These are phyloP conservation scores for Nicotiana benthamiana DNA, from an alignment of 257 asterid species.

Conservation along the genomic window DNA sequence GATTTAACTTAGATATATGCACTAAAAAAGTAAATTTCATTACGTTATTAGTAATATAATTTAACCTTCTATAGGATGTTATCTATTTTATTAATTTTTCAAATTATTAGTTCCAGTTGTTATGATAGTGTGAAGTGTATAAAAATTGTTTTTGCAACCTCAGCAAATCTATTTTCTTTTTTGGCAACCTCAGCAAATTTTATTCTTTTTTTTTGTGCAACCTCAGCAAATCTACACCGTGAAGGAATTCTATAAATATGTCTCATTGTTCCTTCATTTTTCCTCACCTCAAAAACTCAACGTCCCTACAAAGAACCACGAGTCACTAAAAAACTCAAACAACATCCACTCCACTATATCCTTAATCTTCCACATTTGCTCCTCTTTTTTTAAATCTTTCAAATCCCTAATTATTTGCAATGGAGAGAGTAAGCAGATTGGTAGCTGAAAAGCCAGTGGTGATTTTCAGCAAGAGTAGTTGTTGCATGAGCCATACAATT, in stretches of 20 bases:
- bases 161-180: no score
- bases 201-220: neutral
- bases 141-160: no score
- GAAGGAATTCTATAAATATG: slow-evolving; percentile 27
- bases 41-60: no score
- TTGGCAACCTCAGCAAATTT: no score
- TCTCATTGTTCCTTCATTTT: slow-evolving; percentile 19
- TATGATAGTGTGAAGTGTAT: no score
- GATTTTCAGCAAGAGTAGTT: slow-evolving; percentile 61
- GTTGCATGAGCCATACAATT: slow-evolving; percentile 65
- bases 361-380: neutral
- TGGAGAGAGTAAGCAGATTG: slow-evolving; percentile 60
- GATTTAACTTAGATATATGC: no score
- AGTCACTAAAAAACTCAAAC: neutral
- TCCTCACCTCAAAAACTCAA: slow-evolving; percentile 34
- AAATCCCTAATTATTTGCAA: neutral
- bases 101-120: no score
- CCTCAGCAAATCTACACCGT: slow-evolving; percentile 1
- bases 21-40: no score
- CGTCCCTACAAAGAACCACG: neutral
- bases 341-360: neutral
- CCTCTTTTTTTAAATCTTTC: neutral
- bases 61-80: no score
- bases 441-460: slow-evolving; percentile 68
- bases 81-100: no score